phyloP scores from a whole-genome alignment of 129 eudicot genomes.

The Kitagawia praeruptora region DNA sequence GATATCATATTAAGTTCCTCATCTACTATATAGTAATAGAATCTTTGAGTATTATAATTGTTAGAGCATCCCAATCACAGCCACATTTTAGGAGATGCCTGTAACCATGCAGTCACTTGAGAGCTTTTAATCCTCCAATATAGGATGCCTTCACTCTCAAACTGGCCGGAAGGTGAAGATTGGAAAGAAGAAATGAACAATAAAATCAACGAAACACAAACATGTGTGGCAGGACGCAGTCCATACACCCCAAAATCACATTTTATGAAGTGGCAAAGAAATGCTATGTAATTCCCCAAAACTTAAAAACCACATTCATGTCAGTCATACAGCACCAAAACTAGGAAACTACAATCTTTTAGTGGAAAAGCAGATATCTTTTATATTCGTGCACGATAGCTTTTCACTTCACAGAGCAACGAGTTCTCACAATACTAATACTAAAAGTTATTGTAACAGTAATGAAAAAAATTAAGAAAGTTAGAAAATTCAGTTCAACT shows the following conservation, averaged over 20 bases:
- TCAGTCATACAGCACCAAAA: not conserved
- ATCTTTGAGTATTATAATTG: not conserved
- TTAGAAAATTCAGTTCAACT: not conserved
- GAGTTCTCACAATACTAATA: not conserved
- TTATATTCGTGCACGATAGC: not conserved
- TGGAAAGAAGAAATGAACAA: not conserved
- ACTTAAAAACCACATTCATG: not conserved
- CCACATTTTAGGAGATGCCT: not conserved
- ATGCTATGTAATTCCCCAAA: not conserved
- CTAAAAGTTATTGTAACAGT: not conserved
- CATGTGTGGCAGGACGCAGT: not conserved
- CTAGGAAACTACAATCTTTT: not conserved
- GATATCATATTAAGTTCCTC: not conserved
- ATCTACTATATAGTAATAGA: not conserved
- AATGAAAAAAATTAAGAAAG: not conserved
- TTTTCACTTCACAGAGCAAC: not conserved
- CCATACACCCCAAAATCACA: slow-evolving; percentile 1
- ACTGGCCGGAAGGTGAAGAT: not conserved
- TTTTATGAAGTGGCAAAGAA: not conserved
- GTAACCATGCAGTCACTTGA: not conserved
- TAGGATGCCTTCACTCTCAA: not conserved
- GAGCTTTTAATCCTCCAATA: not conserved
- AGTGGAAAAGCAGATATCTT: not conserved
- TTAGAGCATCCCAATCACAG: not conserved
- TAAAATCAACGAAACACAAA: not conserved